Evolutionary conservation across 352 stramenopile species (phyloP), one percentile per base, ranked within the genome.

Genomic region (Globisporangium cederbergense): DNA sequence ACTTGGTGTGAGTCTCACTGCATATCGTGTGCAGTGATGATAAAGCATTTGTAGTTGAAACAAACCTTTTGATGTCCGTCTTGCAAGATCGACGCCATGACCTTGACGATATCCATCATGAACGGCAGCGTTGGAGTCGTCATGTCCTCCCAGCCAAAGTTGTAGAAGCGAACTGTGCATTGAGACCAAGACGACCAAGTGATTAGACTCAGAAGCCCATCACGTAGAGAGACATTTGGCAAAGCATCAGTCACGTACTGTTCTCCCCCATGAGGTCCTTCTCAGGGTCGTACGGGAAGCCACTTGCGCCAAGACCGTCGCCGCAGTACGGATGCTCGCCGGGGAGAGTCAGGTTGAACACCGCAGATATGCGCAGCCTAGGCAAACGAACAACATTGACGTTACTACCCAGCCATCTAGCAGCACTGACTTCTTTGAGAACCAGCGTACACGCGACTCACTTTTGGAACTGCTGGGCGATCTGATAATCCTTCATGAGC

Each of bases 101-200:
- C 88, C 58, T 91, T 90, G 56, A 90, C 83, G 50, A 97, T 94
- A 58, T 97, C 81, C 50, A 91, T 76, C 85, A 97, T 96, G 62
- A 93, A 80, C n/a, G 75, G 51, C 14, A 96, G 67, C 45, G 85
- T 82, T 3, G 90, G 90, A 0, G 83, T 93, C n/a, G 90, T 97
- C 90, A 97, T 97, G 60, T 97, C 90, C 70, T 96, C 88, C 90
- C 90, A 97, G 1, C 83, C 83, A 75, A 96, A 97, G 63, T 97
- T 97, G 73, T 90, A 95, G 68, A 96, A 96, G 16, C 77, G 81
- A 56, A 97, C 89, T 96, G 25, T 28, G 60, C 13, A 25, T 25
- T 40, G 11, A 45, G 28, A 43, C 3, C 46, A 20, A 34, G 47
- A 58, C 18, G 20, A 20, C 10, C 25, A 28, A 36, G 32, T 36